Evolutionary conservation across 305 asterid species (phyloP).

Genomic region (Nicotiana rustica): DNA sequence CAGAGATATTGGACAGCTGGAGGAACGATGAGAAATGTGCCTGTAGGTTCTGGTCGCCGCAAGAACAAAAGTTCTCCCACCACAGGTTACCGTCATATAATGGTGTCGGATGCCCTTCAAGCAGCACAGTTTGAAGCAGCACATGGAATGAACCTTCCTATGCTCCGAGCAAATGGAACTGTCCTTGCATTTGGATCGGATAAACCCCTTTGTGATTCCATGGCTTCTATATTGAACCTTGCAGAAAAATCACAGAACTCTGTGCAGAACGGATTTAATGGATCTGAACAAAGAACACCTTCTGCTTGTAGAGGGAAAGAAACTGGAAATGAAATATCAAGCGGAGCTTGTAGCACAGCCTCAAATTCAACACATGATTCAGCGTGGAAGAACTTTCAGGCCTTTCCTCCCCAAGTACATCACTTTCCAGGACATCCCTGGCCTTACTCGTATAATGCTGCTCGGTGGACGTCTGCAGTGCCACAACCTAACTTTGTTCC

Average conservation of each 20-base stretch:
- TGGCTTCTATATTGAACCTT: conserved; percentile 40
- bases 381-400: conserved; percentile 27
- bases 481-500: conserved; percentile 29
- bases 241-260: conserved; percentile 42
- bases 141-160: conserved; percentile 45
- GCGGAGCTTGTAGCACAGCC: conserved; percentile 34
- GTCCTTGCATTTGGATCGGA: conserved; percentile 55
- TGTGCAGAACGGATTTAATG: conserved; percentile 40
- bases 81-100: conserved; percentile 46
- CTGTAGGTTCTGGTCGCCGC: conserved; percentile 81
- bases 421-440: conserved; percentile 37
- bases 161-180: conserved; percentile 46
- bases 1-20: conserved; percentile 87
- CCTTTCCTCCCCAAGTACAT: conserved; percentile 34
- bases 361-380: conserved; percentile 36
- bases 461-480: conserved; percentile 37
- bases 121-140: conserved; percentile 40
- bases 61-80: conserved; percentile 51
- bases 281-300: conserved; percentile 33
- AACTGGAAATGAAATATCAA: conserved; percentile 37
- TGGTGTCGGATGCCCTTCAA: conserved; percentile 48
- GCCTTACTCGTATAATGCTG: conserved; percentile 38
- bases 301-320: conserved; percentile 33
- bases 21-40: conserved; percentile 75
- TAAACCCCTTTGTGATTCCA: conserved; percentile 44